Base-by-base conservation (phyloP, 2,329 filamentous ascomycete genomes). In the Pseudogymnoascus sp. region DNA sequence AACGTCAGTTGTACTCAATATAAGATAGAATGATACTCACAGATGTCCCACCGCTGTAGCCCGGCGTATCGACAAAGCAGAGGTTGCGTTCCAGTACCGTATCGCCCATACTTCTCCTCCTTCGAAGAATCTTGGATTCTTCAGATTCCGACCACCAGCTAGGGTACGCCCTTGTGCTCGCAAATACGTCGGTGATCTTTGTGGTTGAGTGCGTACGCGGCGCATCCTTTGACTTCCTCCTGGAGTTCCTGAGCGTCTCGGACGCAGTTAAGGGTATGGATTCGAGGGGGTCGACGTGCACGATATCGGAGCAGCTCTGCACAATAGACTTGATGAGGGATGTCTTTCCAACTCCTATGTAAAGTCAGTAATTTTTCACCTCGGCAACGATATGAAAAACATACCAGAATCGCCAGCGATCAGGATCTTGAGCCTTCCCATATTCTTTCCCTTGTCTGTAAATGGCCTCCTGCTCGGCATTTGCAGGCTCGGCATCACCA, bases 401-500 rank as follows among this genome's bases (percentile, higher is more conserved):
- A 63, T 79, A 88, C 91, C 90, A 69, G 84, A 82, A 69, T 85
- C 83, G 30, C 94, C 94, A 59, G 91, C 88, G 61, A 97, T 79
- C 65, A 97, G 78, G n/a, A 97, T 78, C 76, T 96, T 97, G 60
- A 97, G 78, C 68, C 90, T 87, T 1, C 93, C 93, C 72, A 97
- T 82, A 35, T 81, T 82, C 75, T 88, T 93, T 14, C 94, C 94
- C 53, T 83, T 82, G n/a, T 89, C 85, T 0, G 94, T 97, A 72
- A 97, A 97, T 0, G 92, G 92, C 59, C 91, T 82, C 58, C 94
- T 85, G 63, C 85, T 89, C 3, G 94, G 93, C 83, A 99, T 94
- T 64, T 84, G 86, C 68, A 99, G 87, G 70, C 91, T 96, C 4
- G 94, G 94, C 94, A 99, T 99, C 63, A 99, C 90, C n/a, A 99